Percentiles rank a stretch among this genome's conserved stretches.
Conservation (phyloP, 805 yeast species). For the Ogataea trehaloabstinens region DNA sequence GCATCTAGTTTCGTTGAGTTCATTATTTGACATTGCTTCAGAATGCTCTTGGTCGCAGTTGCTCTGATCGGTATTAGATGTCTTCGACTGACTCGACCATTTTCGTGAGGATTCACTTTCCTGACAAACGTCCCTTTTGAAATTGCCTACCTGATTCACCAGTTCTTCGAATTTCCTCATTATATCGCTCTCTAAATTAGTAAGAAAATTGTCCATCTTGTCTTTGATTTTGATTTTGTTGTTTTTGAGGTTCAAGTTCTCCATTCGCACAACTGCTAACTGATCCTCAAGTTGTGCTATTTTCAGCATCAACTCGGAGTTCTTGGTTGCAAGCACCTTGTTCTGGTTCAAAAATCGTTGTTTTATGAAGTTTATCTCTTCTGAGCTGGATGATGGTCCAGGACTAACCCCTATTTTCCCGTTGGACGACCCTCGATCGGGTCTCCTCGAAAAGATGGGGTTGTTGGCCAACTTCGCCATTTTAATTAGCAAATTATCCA, state of each 20-base stretch:
- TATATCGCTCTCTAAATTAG: constrained; percentile 10
- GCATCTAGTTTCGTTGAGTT: constrained; percentile 2
- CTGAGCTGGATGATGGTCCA: constrained; percentile 9
- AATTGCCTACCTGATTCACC: constrained; percentile 7
- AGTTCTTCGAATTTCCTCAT: constrained; percentile 12
- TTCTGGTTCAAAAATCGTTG: constrained; percentile 45
- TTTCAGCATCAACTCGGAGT: constrained; percentile 49
- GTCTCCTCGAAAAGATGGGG: constrained; percentile 8
- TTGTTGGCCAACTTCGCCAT: constrained; percentile 24
- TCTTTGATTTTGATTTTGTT: constrained; percentile 18
- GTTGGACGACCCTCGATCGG: constrained; percentile 1
- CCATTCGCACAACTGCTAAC: constrained; percentile 27
- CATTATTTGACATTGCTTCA: constrained; percentile 5
- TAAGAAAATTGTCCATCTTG: constrained; percentile 6
- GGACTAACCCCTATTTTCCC: constrained; percentile 7
- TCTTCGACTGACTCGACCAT: constrained; percentile 6
- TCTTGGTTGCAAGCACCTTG: constrained; percentile 56
- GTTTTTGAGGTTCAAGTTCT: constrained; percentile 27
- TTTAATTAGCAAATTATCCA: constrained; percentile 4
- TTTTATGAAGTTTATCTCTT: constrained; percentile 18
- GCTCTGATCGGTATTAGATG: constrained; percentile 11
- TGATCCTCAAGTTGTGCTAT: constrained; percentile 53
- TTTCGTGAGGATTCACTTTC: constrained; percentile 2
- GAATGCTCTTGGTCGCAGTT: constrained; percentile 5
- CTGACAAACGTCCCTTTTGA: constrained; percentile 12